Evolutionary conservation across 2,329 filamentous ascomycete species (phyloP).

Genomic region (Raffaelea deltoideospora): DNA sequence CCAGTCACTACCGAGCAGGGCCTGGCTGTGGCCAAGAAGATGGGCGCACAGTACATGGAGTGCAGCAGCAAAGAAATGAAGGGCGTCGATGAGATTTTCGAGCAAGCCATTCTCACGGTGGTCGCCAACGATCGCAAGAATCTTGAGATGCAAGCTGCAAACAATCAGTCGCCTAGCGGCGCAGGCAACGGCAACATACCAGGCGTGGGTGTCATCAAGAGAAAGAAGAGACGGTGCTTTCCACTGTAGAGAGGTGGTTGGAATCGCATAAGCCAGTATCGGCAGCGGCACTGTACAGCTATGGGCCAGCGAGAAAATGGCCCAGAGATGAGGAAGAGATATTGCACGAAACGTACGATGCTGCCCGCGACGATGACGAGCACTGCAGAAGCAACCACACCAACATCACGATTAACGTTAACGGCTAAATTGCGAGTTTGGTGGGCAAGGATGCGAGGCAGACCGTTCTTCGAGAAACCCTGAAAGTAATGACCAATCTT

Average conservation of each 20-base stretch:
- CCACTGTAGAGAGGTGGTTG: slow-evolving; percentile 46
- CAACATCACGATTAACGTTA: too few relatives aligned
- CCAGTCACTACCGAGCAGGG: slow-evolving; percentile 89
- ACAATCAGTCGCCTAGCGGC: too few relatives aligned
- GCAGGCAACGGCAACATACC: slow-evolving; percentile 14
- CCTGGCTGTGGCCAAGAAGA: slow-evolving; percentile 73
- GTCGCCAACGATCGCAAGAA: slow-evolving; percentile 65
- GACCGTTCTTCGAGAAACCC: neutral
- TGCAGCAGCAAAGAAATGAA: slow-evolving; percentile 97
- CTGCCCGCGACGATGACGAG: too few relatives aligned
- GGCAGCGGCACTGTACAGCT: too few relatives aligned
- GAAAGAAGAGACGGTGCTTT: slow-evolving; percentile 74
- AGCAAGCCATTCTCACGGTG: slow-evolving; percentile 76
- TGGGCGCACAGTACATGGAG: slow-evolving; percentile 93
- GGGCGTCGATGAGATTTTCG: slow-evolving; percentile 93
- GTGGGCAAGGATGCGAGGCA: neutral
- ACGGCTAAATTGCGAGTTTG: too few relatives aligned
- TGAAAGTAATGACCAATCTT: slow-evolving; percentile 11
- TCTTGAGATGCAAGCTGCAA: slow-evolving; percentile 31
- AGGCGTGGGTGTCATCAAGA: slow-evolving; percentile 31
- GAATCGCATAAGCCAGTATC: too few relatives aligned
- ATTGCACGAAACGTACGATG: neutral
- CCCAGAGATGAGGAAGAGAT: neutral
- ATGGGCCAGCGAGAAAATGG: neutral
- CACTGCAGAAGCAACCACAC: neutral